Conservation (phyloP, 2,329 filamentous ascomycete genomes). For the Septoria petroselini region DNA sequence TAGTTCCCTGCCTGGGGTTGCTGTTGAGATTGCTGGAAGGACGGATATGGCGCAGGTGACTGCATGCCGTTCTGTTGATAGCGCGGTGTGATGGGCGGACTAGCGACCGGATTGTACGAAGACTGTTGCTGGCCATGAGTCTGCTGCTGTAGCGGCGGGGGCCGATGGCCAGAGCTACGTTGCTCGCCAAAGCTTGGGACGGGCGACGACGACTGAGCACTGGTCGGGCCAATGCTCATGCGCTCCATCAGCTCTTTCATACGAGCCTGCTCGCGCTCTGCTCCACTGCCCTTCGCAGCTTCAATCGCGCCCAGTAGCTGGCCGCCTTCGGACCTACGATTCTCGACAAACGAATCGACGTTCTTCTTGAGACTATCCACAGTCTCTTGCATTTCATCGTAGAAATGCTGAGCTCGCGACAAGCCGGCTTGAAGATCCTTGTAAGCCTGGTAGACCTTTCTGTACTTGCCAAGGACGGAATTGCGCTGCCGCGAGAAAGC, state of each 20-base stretch:
- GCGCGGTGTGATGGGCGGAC: constrained; percentile 47
- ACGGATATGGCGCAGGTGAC: constrained; percentile 25
- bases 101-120: constrained; percentile 51
- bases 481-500: constrained; percentile 77
- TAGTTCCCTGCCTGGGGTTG: constrained; percentile 34
- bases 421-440: constrained; percentile 83
- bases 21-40: constrained; percentile 28
- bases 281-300: constrained; percentile 65
- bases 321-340: constrained; percentile 83
- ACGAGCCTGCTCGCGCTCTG: constrained; percentile 81
- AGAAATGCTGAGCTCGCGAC: constrained; percentile 86
- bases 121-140: constrained; percentile 40
- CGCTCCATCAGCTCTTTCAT: constrained; percentile 89
- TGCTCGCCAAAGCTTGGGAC: constrained; percentile 30
- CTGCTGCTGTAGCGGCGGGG: constrained; percentile 44
- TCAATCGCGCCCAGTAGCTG: constrained; percentile 88
- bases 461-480: constrained; percentile 79
- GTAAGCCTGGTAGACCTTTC: constrained; percentile 88
- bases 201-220: constrained; percentile 43
- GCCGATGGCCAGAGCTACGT: constrained; percentile 35
- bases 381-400: constrained; percentile 67
- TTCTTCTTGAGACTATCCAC: constrained; percentile 32
- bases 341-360: constrained; percentile 94
- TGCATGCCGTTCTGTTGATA: constrained; percentile 41
- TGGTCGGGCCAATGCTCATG: constrained; percentile 72